phyloP scores from a whole-genome alignment of 345 rosid genomes.

The Raphanus sativus region DNA sequence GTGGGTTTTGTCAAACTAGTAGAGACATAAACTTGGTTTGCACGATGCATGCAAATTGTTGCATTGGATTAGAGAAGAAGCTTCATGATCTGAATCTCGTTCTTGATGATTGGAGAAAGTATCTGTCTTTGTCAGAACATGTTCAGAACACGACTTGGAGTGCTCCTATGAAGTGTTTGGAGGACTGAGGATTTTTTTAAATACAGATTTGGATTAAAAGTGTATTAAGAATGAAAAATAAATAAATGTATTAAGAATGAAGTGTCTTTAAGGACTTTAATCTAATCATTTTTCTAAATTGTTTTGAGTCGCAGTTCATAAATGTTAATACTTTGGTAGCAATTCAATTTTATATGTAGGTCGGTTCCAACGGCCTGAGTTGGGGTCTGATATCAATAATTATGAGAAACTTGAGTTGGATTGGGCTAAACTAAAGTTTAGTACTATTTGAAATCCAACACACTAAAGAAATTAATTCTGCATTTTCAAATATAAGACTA shows the following conservation, averaged over 20 bases:
- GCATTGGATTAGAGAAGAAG: constrained; percentile 61
- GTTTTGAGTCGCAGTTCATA: not conserved
- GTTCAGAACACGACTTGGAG: constrained; percentile 49
- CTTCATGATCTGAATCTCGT: constrained; percentile 53
- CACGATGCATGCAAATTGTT: constrained; percentile 92
- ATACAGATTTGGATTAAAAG: not conserved
- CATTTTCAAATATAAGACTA: not conserved
- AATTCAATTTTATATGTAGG: not conserved
- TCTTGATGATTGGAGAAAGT: constrained; percentile 69
- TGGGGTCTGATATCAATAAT: not conserved
- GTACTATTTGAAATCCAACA: not conserved
- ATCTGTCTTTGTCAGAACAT: constrained; percentile 32
- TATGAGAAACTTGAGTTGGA: not conserved
- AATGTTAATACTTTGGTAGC: not conserved
- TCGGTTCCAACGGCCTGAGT: not conserved
- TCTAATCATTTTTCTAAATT: not conserved
- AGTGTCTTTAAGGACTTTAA: not conserved
- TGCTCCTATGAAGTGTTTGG: constrained; percentile 58
- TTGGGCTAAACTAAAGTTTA: not conserved
- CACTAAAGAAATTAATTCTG: not conserved
- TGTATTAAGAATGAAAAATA: not conserved
- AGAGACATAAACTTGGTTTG: constrained; percentile 57
- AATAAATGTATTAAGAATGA: not conserved
- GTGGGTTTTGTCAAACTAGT: constrained; percentile 73
- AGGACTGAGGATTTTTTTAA: not conserved